phyloP scores from a whole-genome alignment of 176 grass and related monocot genomes.

The Oryza coarctata region DNA sequence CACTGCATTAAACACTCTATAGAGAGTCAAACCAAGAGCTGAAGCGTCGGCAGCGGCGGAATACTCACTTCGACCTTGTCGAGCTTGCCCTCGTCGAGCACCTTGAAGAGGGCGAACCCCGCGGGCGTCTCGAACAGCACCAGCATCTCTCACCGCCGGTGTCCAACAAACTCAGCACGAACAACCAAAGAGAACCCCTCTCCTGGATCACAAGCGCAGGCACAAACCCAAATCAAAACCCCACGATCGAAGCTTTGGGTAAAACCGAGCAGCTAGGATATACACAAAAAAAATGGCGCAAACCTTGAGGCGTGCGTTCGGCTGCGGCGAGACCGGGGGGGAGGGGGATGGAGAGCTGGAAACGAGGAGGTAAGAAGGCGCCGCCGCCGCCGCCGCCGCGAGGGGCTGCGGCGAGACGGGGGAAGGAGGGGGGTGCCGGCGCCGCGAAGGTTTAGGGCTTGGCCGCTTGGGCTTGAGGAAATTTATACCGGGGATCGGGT shows the following conservation, averaged over 20 bases:
- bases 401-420: conserved; percentile 20
- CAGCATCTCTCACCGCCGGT: conserved; percentile 43
- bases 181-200: too few relatives aligned
- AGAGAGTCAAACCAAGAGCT: background rate
- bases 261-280: background rate
- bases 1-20: background rate
- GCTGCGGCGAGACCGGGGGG: conserved; percentile 1
- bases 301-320: background rate
- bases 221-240: background rate
- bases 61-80: conserved; percentile 66
- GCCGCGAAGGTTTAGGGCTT: conserved; percentile 42
- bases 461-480: background rate
- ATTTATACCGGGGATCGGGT: conserved; percentile 3
- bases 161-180: too few relatives aligned
- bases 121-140: conserved; percentile 78
- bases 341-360: background rate
- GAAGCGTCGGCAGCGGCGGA: background rate
- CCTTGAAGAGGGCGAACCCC: conserved; percentile 84
- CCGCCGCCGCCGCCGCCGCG: conserved; percentile 21
- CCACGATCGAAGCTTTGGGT: background rate
- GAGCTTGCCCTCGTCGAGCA: conserved; percentile 80
- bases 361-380: too few relatives aligned
- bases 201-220: background rate
- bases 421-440: background rate
- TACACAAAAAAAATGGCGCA: background rate